These are phyloP conservation scores for Candida argentea DNA, from an alignment of 805 yeast species.

Conservation along the genomic window DNA sequence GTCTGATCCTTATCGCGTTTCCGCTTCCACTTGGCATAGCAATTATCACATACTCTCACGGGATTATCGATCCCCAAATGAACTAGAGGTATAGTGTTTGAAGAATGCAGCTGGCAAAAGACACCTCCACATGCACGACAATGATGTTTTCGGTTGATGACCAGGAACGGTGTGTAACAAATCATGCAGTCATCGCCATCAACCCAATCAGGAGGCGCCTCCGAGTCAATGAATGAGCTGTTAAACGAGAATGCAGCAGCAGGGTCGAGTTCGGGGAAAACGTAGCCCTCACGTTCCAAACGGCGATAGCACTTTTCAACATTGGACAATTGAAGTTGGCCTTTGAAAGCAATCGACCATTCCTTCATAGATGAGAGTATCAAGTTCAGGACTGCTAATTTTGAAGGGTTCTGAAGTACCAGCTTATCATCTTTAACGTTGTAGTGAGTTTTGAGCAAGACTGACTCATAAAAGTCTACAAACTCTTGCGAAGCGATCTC, in stretches of 20 bases:
- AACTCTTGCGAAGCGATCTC: conserved; percentile 82
- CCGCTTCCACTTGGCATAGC: conserved; percentile 52
- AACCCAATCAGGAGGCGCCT: conserved; percentile 95
- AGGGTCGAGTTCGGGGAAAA: conserved; percentile 46
- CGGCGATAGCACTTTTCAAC: conserved; percentile 52
- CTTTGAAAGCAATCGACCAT: conserved; percentile 68
- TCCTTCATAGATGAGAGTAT: conserved; percentile 59
- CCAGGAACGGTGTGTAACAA: conserved; percentile 69
- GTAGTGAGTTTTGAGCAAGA: conserved; percentile 28
- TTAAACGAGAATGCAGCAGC: conserved; percentile 19
- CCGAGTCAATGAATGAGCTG: conserved; percentile 61
- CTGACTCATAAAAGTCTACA: conserved; percentile 62
- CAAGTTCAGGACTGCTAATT: conserved; percentile 40
- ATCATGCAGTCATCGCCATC: conserved; percentile 95
- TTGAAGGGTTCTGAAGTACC: conserved; percentile 13
- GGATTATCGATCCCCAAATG: conserved; percentile 80
- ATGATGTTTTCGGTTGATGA: conserved; percentile 88
- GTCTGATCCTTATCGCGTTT: conserved; percentile 2
- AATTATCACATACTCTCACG: conserved; percentile 90
- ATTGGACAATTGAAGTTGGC: conserved; percentile 54
- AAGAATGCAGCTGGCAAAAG: conserved; percentile 78
- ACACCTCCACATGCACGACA: conserved; percentile 97
- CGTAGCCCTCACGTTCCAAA: conserved; percentile 51
- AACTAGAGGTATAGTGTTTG: conserved; percentile 60
- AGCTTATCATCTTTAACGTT: conserved; percentile 14